Evolutionary conservation across 225 moss, liverwort and hornwort genomes (phyloP).

Genomic region (Anthoceros angustus): DNA sequence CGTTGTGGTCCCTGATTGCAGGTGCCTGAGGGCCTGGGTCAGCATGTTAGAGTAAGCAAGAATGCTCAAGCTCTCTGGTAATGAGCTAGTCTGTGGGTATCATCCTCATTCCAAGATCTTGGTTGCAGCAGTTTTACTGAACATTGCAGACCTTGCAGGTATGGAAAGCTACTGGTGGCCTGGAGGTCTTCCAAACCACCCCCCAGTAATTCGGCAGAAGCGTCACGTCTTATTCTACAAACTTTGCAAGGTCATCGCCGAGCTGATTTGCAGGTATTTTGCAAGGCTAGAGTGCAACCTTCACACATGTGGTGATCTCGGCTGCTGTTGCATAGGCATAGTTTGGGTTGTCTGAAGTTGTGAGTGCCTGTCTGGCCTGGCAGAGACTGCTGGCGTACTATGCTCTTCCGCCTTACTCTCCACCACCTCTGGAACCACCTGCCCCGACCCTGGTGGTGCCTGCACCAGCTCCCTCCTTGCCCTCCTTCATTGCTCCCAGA

Average conservation of each 20-base stretch:
- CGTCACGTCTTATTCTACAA: conserved; percentile 27
- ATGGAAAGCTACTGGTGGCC: conserved; percentile 37
- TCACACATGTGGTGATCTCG: neutral
- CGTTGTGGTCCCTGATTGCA: conserved; percentile 5
- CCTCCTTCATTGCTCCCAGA: conserved; percentile 28
- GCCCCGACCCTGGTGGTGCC: conserved; percentile 5
- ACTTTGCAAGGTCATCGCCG: conserved; percentile 43
- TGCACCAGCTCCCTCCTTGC: neutral
- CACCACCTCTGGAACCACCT: neutral
- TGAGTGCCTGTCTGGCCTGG: neutral
- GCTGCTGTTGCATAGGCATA: neutral
- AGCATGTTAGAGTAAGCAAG: conserved; percentile 36
- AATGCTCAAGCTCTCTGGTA: conserved; percentile 38
- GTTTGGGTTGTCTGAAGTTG: neutral
- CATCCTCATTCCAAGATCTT: neutral
- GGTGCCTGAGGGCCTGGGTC: conserved; percentile 44
- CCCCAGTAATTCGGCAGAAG: conserved; percentile 31
- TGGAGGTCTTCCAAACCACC: conserved; percentile 39
- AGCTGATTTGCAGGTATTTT: conserved; percentile 36
- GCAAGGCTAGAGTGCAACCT: neutral
- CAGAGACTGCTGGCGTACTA: conserved; percentile 40
- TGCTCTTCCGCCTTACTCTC: conserved; percentile 20
- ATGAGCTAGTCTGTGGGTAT: conserved; percentile 4
- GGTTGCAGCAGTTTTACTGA: neutral
- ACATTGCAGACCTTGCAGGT: conserved; percentile 16